These are phyloP conservation scores for Cadophora luteo-olivacea DNA, from an alignment of 2,329 filamentous ascomycete genomes.

Conservation along the genomic window DNA sequence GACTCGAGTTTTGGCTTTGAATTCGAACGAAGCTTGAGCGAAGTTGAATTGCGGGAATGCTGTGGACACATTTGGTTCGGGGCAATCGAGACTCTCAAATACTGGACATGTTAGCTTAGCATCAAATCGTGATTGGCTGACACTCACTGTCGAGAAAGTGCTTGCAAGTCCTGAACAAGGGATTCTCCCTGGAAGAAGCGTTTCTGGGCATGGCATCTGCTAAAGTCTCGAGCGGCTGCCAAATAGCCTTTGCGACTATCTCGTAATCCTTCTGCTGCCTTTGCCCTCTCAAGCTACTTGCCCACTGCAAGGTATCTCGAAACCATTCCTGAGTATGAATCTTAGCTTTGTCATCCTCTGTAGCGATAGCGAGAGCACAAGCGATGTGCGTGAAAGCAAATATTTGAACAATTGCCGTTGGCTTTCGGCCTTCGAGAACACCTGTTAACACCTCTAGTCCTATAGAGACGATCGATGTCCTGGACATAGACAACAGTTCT, in stretches of 20 bases:
- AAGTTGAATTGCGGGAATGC: slow-evolving; percentile 20
- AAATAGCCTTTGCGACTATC: slow-evolving; percentile 36
- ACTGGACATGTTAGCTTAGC: slow-evolving; percentile 27
- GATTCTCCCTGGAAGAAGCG: slow-evolving; percentile 21
- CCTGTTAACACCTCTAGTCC: slow-evolving; percentile 38
- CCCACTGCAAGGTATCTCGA: slow-evolving; percentile 35
- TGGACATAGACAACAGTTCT: slow-evolving; percentile 37
- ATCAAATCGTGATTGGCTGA: not conserved
- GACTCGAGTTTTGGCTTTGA: slow-evolving; percentile 30
- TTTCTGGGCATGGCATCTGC: not conserved
- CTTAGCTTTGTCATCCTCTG: slow-evolving; percentile 33
- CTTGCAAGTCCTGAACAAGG: slow-evolving; percentile 29
- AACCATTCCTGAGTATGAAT: slow-evolving; percentile 36
- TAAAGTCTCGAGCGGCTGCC: slow-evolving; percentile 33
- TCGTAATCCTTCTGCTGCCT: slow-evolving; percentile 32
- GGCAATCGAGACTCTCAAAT: slow-evolving; percentile 30
- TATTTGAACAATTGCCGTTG: slow-evolving; percentile 36
- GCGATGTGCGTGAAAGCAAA: slow-evolving; percentile 41
- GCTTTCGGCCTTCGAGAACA: slow-evolving; percentile 37
- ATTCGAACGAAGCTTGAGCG: slow-evolving; percentile 29
- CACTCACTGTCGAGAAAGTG: slow-evolving; percentile 38
- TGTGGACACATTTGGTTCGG: not conserved
- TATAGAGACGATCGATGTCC: slow-evolving; percentile 36
- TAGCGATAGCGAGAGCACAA: slow-evolving; percentile 36
- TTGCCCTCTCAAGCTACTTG: slow-evolving; percentile 29